These are phyloP conservation scores for Taphrina populina DNA, from an alignment of 1,139 yeast species.

Conservation along the genomic window DNA sequence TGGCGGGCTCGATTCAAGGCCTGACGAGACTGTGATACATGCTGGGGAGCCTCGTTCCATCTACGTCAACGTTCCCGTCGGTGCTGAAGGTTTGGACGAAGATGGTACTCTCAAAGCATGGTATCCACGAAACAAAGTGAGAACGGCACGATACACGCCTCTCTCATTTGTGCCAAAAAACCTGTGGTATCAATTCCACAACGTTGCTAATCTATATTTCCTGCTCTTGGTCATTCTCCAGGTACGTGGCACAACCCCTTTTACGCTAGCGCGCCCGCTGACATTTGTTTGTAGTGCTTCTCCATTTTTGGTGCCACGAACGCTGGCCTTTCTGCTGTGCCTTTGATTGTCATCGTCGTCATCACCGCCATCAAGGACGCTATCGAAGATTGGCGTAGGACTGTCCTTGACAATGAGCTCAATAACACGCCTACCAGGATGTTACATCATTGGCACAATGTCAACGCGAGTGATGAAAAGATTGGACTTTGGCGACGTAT, in stretches of 20 bases:
- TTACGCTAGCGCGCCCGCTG: not conserved
- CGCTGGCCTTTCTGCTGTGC: slow-evolving; percentile 90
- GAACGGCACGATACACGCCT: slow-evolving; percentile 95
- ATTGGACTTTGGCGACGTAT: slow-evolving; percentile 65
- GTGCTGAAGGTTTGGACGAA: slow-evolving; percentile 18
- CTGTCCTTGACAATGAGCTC: slow-evolving; percentile 73
- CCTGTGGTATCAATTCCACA: slow-evolving; percentile 71
- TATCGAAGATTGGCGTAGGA: slow-evolving; percentile 86
- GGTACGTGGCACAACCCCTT: slow-evolving; percentile 37
- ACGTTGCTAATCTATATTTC: slow-evolving; percentile 88
- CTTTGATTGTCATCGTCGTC: slow-evolving; percentile 84
- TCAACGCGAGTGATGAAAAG: slow-evolving; percentile 70
- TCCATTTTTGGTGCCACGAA: slow-evolving; percentile 86
- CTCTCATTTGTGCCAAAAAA: slow-evolving; percentile 84
- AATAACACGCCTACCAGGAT: slow-evolving; percentile 84
- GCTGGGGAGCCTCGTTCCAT: slow-evolving; percentile 5
- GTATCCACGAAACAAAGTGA: slow-evolving; percentile 84
- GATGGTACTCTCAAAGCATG: slow-evolving; percentile 39
- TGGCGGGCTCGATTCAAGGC: slow-evolving; percentile 19
- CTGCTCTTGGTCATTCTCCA: slow-evolving; percentile 78
- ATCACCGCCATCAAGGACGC: slow-evolving; percentile 92
- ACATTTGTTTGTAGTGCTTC: slow-evolving; percentile 47
- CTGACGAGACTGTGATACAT: slow-evolving; percentile 6
- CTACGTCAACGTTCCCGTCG: slow-evolving; percentile 28
- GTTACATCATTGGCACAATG: slow-evolving; percentile 66